Evolutionary conservation across 2,329 filamentous ascomycete species (phyloP), one percentile per base, ranked within the genome.

Genomic region (Beauveria sp.): DNA sequence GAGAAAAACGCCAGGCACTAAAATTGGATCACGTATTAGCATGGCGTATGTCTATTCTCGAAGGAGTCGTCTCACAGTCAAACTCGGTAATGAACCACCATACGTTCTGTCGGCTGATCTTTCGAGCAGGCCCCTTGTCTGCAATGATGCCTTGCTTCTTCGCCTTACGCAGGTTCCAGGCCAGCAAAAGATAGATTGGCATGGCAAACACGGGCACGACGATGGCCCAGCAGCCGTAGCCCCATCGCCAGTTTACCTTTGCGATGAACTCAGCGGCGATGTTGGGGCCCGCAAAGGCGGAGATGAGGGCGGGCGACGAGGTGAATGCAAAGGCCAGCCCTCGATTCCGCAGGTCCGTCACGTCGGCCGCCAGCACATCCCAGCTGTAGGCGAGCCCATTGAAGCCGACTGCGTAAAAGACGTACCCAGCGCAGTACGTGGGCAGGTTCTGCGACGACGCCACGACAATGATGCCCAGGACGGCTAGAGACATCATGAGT

Each of bases 281-380:
- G 63, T 70, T 72, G 14, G 73, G 68, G 0, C 75, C 76, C 9
- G 73, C 72, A 65, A 76, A 78, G 0, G 75, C 73, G 0, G 76
- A 80, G 49, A 76, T 85, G 70, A 80, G 73, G 65, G 75, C 78
- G 0, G 77, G 75, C 1, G 74, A 72, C 16, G 72, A 73, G 28
- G 75, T 75, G 40, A 78, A 72, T 22, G 71, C 73, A 45, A 72
- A 77, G 7, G 72, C 72, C 10, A 78, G 56, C 5, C 71, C 74
- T 67, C 75, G 70, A 49, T 75, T 77, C 54, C 65, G 67, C 5
- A 77, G 66, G 46, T 63, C 67, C 7, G 71, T 86, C 2, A 84
- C 86, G 68, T 90, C 87, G 40, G 86, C 84, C 56, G 86, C 83
- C 67, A 89, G 83, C 16, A 90, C 82, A 62, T 82, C 80, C 26